These are phyloP conservation scores for Ophiostoma himal-ulmi DNA, from an alignment of 2,329 filamentous ascomycete species.

Conservation along the genomic window DNA sequence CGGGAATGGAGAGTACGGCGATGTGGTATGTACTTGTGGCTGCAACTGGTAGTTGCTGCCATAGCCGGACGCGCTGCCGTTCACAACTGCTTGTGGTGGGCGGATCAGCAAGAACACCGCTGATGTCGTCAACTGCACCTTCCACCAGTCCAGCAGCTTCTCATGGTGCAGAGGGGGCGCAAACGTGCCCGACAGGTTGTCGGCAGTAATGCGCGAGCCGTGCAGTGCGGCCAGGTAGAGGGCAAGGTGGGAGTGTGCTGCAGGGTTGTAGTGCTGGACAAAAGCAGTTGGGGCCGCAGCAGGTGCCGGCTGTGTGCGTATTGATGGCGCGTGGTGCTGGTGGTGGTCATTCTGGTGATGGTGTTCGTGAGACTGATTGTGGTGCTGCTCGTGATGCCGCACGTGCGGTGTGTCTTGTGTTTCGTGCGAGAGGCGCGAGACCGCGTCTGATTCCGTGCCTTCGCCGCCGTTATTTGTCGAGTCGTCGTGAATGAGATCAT, in stretches of 20 bases:
- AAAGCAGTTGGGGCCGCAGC: background rate
- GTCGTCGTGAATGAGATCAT: background rate
- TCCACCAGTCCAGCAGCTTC: slow-evolving; percentile 54
- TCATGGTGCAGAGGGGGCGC: slow-evolving; percentile 52
- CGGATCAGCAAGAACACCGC: slow-evolving; percentile 48
- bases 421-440: background rate
- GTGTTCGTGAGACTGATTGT: background rate
- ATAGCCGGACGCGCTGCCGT: background rate
- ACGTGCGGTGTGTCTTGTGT: background rate
- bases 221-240: slow-evolving; percentile 54
- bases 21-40: background rate
- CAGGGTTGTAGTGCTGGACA: slow-evolving; percentile 38
- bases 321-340: background rate
- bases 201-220: slow-evolving; percentile 52
- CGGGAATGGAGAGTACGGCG: background rate
- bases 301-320: background rate
- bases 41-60: background rate
- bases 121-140: slow-evolving; percentile 45
- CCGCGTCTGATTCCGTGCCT: background rate
- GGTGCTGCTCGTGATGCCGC: background rate
- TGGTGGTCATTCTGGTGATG: background rate
- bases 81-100: slow-evolving; percentile 25
- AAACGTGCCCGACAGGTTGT: slow-evolving; percentile 53
- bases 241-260: slow-evolving; percentile 46
- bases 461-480: background rate